These are phyloP conservation scores for Schizochytrium sp. DNA, from an alignment of 108 stramenopile genomes.

Conservation along the genomic window DNA sequence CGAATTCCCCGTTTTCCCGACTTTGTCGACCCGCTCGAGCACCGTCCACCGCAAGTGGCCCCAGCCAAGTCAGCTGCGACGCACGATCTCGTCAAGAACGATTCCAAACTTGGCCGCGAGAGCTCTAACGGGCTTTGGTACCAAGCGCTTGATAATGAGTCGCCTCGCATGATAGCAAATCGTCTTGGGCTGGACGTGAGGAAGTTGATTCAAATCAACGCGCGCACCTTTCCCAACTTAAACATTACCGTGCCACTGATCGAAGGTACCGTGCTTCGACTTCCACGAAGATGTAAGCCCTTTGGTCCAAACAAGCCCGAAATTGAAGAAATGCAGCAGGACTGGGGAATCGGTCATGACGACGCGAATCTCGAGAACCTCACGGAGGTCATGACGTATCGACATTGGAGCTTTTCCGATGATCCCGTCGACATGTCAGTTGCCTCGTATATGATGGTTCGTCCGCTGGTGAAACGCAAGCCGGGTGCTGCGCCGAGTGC, in stretches of 20 bases:
- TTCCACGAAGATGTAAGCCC: neutral
- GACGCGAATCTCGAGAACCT: neutral
- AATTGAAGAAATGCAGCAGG: neutral
- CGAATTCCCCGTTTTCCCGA: neutral
- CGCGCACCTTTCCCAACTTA: neutral
- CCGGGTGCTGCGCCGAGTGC: neutral
- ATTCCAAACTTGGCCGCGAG: neutral
- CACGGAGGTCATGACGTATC: slow-evolving; percentile 12
- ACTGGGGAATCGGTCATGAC: neutral
- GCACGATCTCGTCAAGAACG: neutral
- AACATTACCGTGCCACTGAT: neutral
- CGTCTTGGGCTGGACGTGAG: neutral
- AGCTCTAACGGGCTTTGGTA: slow-evolving; percentile 2
- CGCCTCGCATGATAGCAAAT: neutral
- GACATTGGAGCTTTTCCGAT: neutral
- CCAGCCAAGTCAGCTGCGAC: neutral
- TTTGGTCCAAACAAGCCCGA: neutral
- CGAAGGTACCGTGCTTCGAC: neutral
- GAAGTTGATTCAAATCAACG: neutral
- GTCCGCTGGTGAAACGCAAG: neutral
- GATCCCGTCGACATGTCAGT: neutral
- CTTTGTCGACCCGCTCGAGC: neutral
- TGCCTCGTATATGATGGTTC: slow-evolving; percentile 18
- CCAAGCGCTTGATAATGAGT: neutral
- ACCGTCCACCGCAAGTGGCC: neutral